Conservation (phyloP, 2,329 filamentous ascomycete species). For the Aspergillus sp. region DNA sequence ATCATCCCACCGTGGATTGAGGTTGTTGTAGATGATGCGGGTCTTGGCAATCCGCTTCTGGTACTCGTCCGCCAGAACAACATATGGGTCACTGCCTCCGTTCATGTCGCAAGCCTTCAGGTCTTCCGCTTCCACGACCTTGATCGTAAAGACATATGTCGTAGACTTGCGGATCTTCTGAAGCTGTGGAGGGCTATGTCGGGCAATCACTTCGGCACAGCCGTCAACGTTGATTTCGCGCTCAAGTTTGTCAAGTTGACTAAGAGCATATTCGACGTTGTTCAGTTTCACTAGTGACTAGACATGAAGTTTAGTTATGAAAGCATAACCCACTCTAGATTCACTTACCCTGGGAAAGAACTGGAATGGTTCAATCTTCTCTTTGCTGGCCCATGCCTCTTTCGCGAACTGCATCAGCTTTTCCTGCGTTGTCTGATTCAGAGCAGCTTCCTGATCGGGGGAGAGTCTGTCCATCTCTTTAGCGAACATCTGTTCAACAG, state of each 20-base stretch:
- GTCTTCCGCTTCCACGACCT: conserved; percentile 97
- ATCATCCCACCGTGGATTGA: conserved; percentile 97
- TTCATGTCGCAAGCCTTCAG: conserved; percentile 97
- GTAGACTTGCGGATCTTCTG: conserved; percentile 70
- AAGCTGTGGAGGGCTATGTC: conserved; percentile 72
- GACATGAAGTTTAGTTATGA: conserved; percentile 34
- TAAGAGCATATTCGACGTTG: conserved; percentile 93
- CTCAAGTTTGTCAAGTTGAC: conserved; percentile 89
- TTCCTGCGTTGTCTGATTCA: conserved; percentile 81
- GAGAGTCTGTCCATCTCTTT: conserved; percentile 93
- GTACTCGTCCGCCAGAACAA: conserved; percentile 95
- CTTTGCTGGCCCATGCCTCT: conserved; percentile 88
- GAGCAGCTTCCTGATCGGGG: conserved; percentile 80
- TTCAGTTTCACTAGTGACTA: conserved; percentile 97
- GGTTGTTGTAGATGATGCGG: conserved; percentile 82
- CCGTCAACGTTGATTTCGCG: conserved; percentile 87
- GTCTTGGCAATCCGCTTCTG: conserved; percentile 96
- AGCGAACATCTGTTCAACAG: conserved; percentile 81
- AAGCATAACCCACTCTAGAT: background rate
- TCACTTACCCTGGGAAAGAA: conserved; percentile 83
- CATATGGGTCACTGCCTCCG: conserved; percentile 93
- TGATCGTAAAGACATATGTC: conserved; percentile 98
- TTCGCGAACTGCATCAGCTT: conserved; percentile 92
- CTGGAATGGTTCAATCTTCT: conserved; percentile 94
- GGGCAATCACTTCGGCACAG: conserved; percentile 80